Percentiles rank a stretch among this genome's conserved stretches.
Conservation (phyloP, 2,329 filamentous ascomycete genomes). For the Penicillium sumatraense region DNA sequence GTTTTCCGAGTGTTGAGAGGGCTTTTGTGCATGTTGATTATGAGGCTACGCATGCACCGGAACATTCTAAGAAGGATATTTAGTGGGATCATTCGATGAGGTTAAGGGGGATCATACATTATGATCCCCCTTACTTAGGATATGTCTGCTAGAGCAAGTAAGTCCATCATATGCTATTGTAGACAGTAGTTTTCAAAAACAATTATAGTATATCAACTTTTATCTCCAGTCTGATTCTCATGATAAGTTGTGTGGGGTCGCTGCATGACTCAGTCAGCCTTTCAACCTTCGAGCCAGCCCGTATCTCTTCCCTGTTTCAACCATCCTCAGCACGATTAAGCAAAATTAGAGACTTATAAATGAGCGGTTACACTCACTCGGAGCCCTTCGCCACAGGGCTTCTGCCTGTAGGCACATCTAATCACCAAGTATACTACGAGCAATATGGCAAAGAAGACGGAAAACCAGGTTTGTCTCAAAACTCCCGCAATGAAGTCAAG, state of each 20-base stretch:
- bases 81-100: too few relatives aligned
- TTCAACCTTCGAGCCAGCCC: neutral
- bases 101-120: too few relatives aligned
- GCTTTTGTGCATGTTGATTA: constrained; percentile 98
- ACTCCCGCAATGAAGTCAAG: neutral
- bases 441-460: constrained; percentile 45
- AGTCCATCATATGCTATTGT: too few relatives aligned
- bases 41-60: neutral
- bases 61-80: neutral
- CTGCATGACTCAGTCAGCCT: neutral
- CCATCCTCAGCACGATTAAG: neutral
- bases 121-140: too few relatives aligned
- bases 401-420: constrained; percentile 37
- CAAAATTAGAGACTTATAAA: neutral
- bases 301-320: neutral
- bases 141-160: too few relatives aligned
- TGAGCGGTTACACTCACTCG: constrained; percentile 35
- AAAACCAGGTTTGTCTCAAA: constrained; percentile 38
- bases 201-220: too few relatives aligned
- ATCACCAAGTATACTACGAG: constrained; percentile 44
- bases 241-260: neutral
- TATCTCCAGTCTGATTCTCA: too few relatives aligned
- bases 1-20: constrained; percentile 83
- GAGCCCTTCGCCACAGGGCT: constrained; percentile 39
- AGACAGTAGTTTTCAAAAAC: too few relatives aligned